Base-by-base conservation (phyloP, 2,329 filamentous ascomycete genomes). In the Fusarium cicatricum region DNA sequence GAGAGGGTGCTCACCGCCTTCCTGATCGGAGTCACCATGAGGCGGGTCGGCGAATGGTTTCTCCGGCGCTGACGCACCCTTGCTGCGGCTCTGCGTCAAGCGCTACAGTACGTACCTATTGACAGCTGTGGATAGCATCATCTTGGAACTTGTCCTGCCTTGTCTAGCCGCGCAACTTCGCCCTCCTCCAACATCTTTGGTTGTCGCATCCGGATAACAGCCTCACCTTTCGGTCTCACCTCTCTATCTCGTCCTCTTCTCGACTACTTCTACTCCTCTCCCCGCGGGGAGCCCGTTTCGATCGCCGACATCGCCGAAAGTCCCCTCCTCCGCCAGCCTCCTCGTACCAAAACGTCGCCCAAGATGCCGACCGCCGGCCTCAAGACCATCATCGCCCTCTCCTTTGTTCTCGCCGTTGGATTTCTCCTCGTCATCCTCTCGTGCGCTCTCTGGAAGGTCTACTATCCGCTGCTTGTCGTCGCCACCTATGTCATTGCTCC, bases 341-440 rank as follows among this genome's bases (percentile, higher is more conserved):
- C 31, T 26, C 45, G 12, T 19, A 12, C n/a, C 31, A 28, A 19
- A 42, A 31, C 47, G 16, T 56, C 55, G 58, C 64, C 72, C 78
- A 82, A 70, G 62, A 86, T 86, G 84, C 76, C 83, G 80, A 85
- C 91, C 82, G 92, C 95, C 70, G 95, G 95, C 75, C 88, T 99
- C 72, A 98, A 97, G 81, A 99, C 95, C 67, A 99, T 99, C 79
- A 99, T 99, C 77, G 92, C 91, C 64, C 90, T 99, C 69, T 98
- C 95, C 74, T 99, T 99, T 80, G 95, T 99, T 74, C 92, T 99
- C 65, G 95, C 95, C 69, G 95, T 99, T 71, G 95, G 95, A 70
- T 99, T 99, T 81, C 91, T 99, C 70, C 92, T 99, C 67, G 95
- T 98, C 68, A 99, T 99, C 77, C 90, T 99, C 70, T 97, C 93